Base-by-base conservation (phyloP, 139 green algal genomes). In the Trebouxia sp. region DNA sequence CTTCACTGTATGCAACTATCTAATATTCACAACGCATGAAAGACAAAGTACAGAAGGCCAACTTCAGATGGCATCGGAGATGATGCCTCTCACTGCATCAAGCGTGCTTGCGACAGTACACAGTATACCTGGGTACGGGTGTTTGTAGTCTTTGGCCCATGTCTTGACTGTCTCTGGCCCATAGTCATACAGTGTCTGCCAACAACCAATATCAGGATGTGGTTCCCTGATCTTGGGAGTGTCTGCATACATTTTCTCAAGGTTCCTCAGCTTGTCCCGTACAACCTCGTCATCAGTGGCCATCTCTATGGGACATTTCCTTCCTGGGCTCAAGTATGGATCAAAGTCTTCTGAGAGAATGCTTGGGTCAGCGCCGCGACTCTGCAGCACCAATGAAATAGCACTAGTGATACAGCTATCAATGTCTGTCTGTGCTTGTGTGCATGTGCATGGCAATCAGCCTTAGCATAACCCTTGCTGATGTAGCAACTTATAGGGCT, bases 111-210 rank as follows among this genome's bases (percentile, higher is more conserved):
- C 2, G 2, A 22, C 28, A 24, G 65, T 48, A 75, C 35, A 15
- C 32, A 24, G 11, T 35, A 15, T 35, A 89, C 88, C 92, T 42
- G 95, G 95, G 83, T 96, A 98, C 11, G 84, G 80, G 37, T 90
- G 95, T 51, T 83, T 39, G 86, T 96, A 96, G 77, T 93, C 88
- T 3, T 51, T 47, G 0, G 80, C 51, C 95, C 95, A 98, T 11
- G 24, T 76, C 65, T 87, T 89, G 12, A 98, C 84, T 1, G 78
- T 65, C 1, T 97, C 92, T 12, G 89, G 75, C 6, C 95, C 94
- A 82, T 97, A 98, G 87, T 98, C 95, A 74, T 98, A 98, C 65
- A 98, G 83, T n/a, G 93, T 86, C 91, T 92, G 95, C 93, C 92
- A 98, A 89, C 92, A 90, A 43, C 95, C 94, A 37, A 98, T 87